Base-by-base conservation (phyloP, 805 yeast genomes). In the Barnettozyma sucrosica region DNA sequence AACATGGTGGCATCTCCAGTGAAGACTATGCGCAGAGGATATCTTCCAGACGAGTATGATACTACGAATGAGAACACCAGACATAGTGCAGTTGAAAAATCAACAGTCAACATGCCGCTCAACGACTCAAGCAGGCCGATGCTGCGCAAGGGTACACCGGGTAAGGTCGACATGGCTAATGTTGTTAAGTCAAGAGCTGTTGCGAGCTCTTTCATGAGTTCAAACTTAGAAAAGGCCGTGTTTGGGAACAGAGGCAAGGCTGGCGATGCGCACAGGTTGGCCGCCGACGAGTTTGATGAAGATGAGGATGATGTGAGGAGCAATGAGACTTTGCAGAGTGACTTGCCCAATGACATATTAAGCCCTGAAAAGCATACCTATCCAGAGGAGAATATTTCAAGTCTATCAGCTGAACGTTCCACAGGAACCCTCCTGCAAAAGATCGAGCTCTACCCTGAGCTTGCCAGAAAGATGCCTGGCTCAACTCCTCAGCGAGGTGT, bases 291-390 rank as follows among this genome's bases (percentile, higher is more conserved):
- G 11, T 39, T 28, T 36, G 50, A 37, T 32, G 53, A 36, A 6
- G 43, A 52, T 25, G 33, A 36, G 5, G 44, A 34, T 10, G 44
- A 51, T 4, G 46, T 43, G 20, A 36, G 33, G 6, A 42, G 48
- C 5, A 46, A 52, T 32, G 54, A 52, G n/a, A 59, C 63, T 1
- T 20, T 58, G 3, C 16, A 45, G 16, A 57, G 59, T 41, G 57
- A 50, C 13, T 37, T 56, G 30, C 63, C 63, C 0, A 47, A 44
- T 48, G 63, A 59, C 25, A 40, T 59, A 9, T 21, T 58, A 16
- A 57, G 62, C 38, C 63, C 63, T 7, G 63, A 59, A 45, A 59
- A 55, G 41, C 59, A 55, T 24, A 18, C 44, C 0, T 56, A 56
- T 38, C 57, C 58, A 10, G 7, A 36, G 16, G 56, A 56, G n/a